Evolutionary conservation across 2,329 filamentous ascomycete species (phyloP).

Genomic region (Geoglossum cookeanum): DNA sequence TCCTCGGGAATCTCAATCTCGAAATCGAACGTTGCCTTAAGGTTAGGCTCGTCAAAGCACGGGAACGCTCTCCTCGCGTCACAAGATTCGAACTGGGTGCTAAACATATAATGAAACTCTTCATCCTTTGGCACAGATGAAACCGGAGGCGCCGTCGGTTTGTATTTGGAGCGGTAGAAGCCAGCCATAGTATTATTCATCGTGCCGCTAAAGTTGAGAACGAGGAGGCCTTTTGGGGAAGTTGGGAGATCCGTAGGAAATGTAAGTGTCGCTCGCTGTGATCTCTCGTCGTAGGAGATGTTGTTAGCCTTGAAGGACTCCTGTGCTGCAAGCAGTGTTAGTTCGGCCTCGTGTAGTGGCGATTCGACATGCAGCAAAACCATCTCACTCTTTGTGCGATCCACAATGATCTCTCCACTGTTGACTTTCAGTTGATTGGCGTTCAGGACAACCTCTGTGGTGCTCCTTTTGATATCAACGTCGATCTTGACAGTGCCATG

Average conservation of each 20-base stretch:
- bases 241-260: conserved; percentile 55
- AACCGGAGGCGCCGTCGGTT: conserved; percentile 51
- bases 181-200: conserved; percentile 87
- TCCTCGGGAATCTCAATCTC: conserved; percentile 79
- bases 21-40: conserved; percentile 92
- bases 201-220: conserved; percentile 57
- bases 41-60: conserved; percentile 93
- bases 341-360: not conserved
- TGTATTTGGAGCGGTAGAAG: conserved; percentile 90
- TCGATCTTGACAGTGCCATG: conserved; percentile 72
- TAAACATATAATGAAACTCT: conserved; percentile 51
- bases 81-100: conserved; percentile 93
- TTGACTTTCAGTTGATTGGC: conserved; percentile 65
- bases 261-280: conserved; percentile 62
- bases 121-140: conserved; percentile 58
- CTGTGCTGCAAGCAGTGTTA: not conserved
- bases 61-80: conserved; percentile 91
- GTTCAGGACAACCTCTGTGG: conserved; percentile 68
- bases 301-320: conserved; percentile 20
- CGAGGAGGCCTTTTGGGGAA: conserved; percentile 44
- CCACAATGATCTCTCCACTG: conserved; percentile 40
- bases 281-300: conserved; percentile 64
- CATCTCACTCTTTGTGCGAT: conserved; percentile 30
- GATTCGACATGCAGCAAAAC: not conserved
- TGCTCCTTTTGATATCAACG: conserved; percentile 49